Conservation (phyloP, 2,329 filamentous ascomycete genomes). For the Phialophora verrucosa region DNA sequence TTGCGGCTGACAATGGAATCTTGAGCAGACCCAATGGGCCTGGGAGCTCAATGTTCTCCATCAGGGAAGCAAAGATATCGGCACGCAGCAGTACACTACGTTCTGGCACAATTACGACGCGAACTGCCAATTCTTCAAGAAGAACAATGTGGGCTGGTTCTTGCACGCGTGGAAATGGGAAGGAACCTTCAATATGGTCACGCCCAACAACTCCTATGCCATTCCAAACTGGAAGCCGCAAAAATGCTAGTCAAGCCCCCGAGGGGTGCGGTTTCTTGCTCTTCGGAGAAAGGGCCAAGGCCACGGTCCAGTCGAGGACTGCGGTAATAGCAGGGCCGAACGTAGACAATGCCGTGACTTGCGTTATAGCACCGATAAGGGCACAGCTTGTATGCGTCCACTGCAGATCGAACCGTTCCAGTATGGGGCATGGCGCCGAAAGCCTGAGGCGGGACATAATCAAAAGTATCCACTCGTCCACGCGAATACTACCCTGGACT, state of each 20-base stretch:
- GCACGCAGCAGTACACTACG: conserved; percentile 14
- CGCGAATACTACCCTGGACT: conserved; percentile 12
- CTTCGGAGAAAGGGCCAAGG: not conserved
- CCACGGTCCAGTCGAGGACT: not conserved
- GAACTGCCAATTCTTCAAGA: conserved; percentile 25
- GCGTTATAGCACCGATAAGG: not conserved
- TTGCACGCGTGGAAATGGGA: conserved; percentile 25
- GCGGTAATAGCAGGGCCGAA: not conserved
- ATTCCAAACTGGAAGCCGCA: conserved; percentile 22
- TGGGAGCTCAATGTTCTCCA: conserved; percentile 24
- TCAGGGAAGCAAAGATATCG: conserved; percentile 24
- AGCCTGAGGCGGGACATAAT: not conserved
- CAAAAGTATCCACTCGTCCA: not conserved
- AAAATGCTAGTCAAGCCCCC: conserved; percentile 6
- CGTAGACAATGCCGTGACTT: not conserved
- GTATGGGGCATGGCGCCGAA: not conserved
- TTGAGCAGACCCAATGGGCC: conserved; percentile 18
- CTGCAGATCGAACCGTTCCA: not conserved
- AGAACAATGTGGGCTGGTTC: conserved; percentile 24
- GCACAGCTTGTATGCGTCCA: not conserved
- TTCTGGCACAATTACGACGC: conserved; percentile 19
- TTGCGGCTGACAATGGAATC: not conserved
- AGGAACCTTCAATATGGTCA: conserved; percentile 23
- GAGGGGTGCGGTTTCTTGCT: not conserved
- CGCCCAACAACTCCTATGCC: conserved; percentile 20